Conservation (phyloP, 2,329 filamentous ascomycete species). For the Phialemoniopsis sp. region DNA sequence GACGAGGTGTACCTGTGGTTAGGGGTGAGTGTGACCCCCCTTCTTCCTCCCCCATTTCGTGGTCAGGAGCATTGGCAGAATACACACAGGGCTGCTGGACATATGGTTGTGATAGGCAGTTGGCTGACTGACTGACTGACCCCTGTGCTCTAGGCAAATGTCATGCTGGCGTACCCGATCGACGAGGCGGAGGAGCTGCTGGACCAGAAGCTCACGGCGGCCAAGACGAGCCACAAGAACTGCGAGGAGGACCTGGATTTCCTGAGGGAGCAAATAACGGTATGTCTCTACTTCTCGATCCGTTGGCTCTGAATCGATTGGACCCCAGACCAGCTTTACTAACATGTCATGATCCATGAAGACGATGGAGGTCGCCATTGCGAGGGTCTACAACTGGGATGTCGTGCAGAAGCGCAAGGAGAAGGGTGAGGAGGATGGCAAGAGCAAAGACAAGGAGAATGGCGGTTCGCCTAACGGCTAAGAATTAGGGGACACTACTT, state of each 20-base stretch:
- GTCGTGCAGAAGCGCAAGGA: slow-evolving; percentile 94
- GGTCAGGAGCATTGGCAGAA: too few relatives aligned
- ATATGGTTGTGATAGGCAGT: neutral
- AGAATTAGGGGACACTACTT: slow-evolving; percentile 2
- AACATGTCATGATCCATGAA: too few relatives aligned
- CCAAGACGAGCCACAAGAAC: slow-evolving; percentile 75
- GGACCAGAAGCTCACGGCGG: slow-evolving; percentile 70
- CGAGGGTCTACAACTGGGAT: slow-evolving; percentile 99
- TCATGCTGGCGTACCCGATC: slow-evolving; percentile 94
- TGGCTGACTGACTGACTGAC: slow-evolving; percentile 20
- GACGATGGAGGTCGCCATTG: slow-evolving; percentile 95
- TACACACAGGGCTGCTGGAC: too few relatives aligned
- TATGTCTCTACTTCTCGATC: slow-evolving; percentile 32
- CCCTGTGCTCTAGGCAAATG: slow-evolving; percentile 64
- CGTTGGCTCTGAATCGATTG: too few relatives aligned
- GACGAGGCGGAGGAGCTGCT: slow-evolving; percentile 80
- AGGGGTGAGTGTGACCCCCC: slow-evolving; percentile 54
- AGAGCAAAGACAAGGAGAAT: slow-evolving; percentile 31
- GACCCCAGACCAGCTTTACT: too few relatives aligned
- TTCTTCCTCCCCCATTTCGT: too few relatives aligned
- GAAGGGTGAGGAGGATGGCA: slow-evolving; percentile 59
- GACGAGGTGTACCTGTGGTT: slow-evolving; percentile 97
- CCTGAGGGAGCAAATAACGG: slow-evolving; percentile 91
- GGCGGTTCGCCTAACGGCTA: slow-evolving; percentile 21
- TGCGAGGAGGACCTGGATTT: slow-evolving; percentile 98